phyloP scores from a whole-genome alignment of 352 stramenopile species.

The Phytophthora sansomeana region DNA sequence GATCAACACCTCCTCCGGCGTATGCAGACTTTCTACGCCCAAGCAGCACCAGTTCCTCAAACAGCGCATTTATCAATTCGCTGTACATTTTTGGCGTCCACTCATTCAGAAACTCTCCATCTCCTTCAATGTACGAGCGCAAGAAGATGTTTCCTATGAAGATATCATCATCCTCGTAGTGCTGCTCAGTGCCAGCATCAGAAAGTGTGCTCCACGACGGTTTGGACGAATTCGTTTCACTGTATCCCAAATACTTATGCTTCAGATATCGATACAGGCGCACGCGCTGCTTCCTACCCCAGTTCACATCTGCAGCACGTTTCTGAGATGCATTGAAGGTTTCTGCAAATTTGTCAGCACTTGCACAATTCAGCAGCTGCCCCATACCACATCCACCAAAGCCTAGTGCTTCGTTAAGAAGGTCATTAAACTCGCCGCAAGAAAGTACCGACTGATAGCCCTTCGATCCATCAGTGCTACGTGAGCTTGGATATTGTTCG shows the following conservation, averaged over 20 bases:
- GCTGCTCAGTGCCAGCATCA: slow-evolving; percentile 28
- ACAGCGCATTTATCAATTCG: slow-evolving; percentile 71
- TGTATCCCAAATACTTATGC: slow-evolving; percentile 61
- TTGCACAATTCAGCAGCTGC: slow-evolving; percentile 54
- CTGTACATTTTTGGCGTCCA: slow-evolving; percentile 82
- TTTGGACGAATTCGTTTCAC: slow-evolving; percentile 16
- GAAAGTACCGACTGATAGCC: neutral
- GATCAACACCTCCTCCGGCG: slow-evolving; percentile 29
- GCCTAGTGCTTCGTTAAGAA: slow-evolving; percentile 75
- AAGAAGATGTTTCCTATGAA: slow-evolving; percentile 88
- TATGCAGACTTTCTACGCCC: slow-evolving; percentile 64
- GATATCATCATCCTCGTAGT: slow-evolving; percentile 64
- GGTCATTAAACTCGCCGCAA: slow-evolving; percentile 55
- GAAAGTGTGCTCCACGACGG: slow-evolving; percentile 18
- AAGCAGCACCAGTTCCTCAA: slow-evolving; percentile 58
- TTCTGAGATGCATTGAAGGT: slow-evolving; percentile 81
- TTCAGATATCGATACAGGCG: slow-evolving; percentile 73
- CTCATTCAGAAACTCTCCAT: slow-evolving; percentile 78
- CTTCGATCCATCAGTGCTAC: slow-evolving; percentile 3
- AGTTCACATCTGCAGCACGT: slow-evolving; percentile 79
- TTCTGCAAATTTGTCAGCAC: slow-evolving; percentile 58
- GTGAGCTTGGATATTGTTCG: slow-evolving; percentile 8
- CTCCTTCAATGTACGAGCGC: slow-evolving; percentile 80
- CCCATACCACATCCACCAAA: slow-evolving; percentile 79
- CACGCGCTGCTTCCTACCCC: slow-evolving; percentile 64